A percentile compares a stretch with the other conserved stretches of the same genome.
phyloP scores from a whole-genome alignment of 805 yeast species.

The Debaryomyces tyrocola region DNA sequence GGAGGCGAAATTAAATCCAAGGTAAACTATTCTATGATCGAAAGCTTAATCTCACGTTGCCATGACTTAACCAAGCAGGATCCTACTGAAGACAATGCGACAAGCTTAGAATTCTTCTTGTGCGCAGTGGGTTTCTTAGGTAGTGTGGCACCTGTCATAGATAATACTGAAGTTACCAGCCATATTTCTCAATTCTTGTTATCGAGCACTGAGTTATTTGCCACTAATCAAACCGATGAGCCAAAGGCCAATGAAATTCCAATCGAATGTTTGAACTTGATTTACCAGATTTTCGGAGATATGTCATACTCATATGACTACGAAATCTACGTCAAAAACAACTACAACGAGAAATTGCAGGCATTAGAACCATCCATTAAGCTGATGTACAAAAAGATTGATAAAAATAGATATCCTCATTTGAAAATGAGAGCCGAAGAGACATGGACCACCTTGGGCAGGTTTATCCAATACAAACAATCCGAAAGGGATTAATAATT shows the following conservation, averaged over 20 bases:
- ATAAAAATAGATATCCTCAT: conserved; percentile 50
- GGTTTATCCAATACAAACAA: conserved; percentile 76
- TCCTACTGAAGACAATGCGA: conserved; percentile 5
- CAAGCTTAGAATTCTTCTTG: conserved; percentile 38
- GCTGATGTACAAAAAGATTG: conserved; percentile 22
- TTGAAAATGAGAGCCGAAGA: conserved; percentile 68
- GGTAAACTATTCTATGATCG: conserved; percentile 25
- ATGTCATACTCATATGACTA: conserved; percentile 62
- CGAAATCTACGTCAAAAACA: conserved; percentile 60
- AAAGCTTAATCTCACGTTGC: conserved; percentile 23
- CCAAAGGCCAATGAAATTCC: conserved; percentile 40
- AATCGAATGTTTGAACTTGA: conserved; percentile 59
- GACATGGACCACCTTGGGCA: conserved; percentile 59
- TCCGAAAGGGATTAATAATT: conserved; percentile 16
- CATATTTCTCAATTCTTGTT: conserved; percentile 47
- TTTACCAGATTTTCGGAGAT: conserved; percentile 84
- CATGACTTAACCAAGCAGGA: conserved; percentile 5
- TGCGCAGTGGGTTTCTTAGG: conserved; percentile 55
- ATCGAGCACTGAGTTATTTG: conserved; percentile 16
- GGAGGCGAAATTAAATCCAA: conserved; percentile 32
- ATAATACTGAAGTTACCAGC: conserved; percentile 44
- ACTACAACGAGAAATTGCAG: conserved; percentile 40
- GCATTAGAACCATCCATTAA: conserved; percentile 14
- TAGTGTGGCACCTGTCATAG: conserved; percentile 46
- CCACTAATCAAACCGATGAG: conserved; percentile 14